These are phyloP conservation scores for Arabidopsis lyrata DNA, from an alignment of 441 rosid genomes.

Conservation along the genomic window DNA sequence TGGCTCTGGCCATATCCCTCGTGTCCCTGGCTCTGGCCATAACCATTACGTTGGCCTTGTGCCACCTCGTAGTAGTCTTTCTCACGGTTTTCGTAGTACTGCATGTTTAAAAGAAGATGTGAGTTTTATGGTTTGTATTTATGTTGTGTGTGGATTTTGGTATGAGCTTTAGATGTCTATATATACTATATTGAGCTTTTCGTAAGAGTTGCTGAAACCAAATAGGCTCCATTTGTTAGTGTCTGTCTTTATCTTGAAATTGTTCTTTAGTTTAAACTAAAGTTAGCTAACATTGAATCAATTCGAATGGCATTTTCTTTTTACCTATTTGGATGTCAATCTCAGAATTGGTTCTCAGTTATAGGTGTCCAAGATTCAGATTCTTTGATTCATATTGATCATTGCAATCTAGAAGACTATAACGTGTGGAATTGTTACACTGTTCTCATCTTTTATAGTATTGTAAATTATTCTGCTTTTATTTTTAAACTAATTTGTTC, in stretches of 20 bases:
- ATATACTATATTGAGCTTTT: constrained; percentile 16
- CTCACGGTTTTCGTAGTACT: constrained; percentile 35
- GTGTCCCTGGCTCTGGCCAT: not conserved
- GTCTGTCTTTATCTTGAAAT: constrained; percentile 20
- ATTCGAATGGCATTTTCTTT: constrained; percentile 34
- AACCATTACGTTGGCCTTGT: constrained; percentile 28
- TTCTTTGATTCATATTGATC: constrained; percentile 32
- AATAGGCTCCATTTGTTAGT: constrained; percentile 1
- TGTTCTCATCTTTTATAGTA: too few species aligned
- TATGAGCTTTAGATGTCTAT: constrained; percentile 14
- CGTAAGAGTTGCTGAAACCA: not conserved
- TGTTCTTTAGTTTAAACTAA: constrained; percentile 34
- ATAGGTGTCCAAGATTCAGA: constrained; percentile 25
- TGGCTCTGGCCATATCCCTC: constrained; percentile 14
- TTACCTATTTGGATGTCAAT: constrained; percentile 33
- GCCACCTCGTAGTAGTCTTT: constrained; percentile 37
- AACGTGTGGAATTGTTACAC: not conserved
- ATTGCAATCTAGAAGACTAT: not conserved
- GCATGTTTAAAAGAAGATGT: constrained; percentile 25
- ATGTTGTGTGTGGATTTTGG: constrained; percentile 28
- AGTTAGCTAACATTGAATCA: constrained; percentile 25
- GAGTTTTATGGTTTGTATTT: constrained; percentile 30
- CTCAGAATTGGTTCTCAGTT: constrained; percentile 37
- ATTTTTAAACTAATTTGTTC: not conserved
- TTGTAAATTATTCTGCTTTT: too few species aligned